Evolutionary conservation across 1,139 yeast genomes (phyloP).

Genomic region (Torulaspora pretoriensis): DNA sequence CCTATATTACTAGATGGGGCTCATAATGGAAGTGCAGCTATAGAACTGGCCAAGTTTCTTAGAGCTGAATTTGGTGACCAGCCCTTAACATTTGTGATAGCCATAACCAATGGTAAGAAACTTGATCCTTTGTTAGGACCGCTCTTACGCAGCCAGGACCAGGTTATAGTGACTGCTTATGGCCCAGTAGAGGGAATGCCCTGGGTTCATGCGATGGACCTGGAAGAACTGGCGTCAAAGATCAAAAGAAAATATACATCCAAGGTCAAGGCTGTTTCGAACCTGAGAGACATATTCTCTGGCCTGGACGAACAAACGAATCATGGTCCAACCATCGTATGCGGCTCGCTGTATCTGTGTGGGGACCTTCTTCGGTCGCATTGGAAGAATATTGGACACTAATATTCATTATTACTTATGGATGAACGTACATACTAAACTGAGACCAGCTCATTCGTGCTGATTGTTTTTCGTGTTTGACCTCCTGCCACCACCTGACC

Average conservation of each 20-base stretch:
- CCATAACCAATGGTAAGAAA: slow-evolving; percentile 71
- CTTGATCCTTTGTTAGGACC: slow-evolving; percentile 49
- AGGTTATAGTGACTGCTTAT: slow-evolving; percentile 59
- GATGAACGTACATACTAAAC: neutral
- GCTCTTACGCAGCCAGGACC: slow-evolving; percentile 49
- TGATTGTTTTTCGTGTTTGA: neutral
- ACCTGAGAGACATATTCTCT: slow-evolving; percentile 19
- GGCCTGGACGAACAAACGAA: slow-evolving; percentile 8
- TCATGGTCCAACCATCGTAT: slow-evolving; percentile 49
- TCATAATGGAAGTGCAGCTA: slow-evolving; percentile 82
- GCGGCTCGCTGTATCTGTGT: slow-evolving; percentile 77
- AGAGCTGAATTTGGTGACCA: slow-evolving; percentile 27
- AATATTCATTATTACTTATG: neutral
- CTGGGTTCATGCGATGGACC: slow-evolving; percentile 62
- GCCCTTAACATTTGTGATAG: slow-evolving; percentile 61
- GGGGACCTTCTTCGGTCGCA: slow-evolving; percentile 57
- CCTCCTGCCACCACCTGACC: neutral
- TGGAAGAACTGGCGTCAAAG: slow-evolving; percentile 39
- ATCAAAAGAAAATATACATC: slow-evolving; percentile 36
- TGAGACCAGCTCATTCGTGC: neutral
- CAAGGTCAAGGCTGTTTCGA: slow-evolving; percentile 31
- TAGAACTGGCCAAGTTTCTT: slow-evolving; percentile 52
- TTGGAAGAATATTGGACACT: slow-evolving; percentile 8
- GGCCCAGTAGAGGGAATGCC: slow-evolving; percentile 84
- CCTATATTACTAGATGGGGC: slow-evolving; percentile 79